These are phyloP conservation scores for Dendrocalamus latiflorus DNA, from an alignment of 202 grass and related monocot genomes.

Conservation along the genomic window DNA sequence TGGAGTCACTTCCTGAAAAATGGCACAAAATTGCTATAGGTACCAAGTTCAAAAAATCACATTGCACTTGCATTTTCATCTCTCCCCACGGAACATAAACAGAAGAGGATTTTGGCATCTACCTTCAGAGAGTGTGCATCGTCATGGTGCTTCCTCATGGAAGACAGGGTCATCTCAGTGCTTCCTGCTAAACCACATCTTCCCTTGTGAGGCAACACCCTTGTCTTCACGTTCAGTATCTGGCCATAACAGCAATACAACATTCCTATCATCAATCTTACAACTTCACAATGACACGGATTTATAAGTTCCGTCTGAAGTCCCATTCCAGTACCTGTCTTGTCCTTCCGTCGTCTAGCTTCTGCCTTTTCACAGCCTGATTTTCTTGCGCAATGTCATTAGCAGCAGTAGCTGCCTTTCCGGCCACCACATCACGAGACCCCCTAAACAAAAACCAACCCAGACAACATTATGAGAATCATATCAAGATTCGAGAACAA, in stretches of 20 bases:
- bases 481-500: too few relatives aligned
- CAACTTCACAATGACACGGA: background rate
- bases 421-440: too few relatives aligned
- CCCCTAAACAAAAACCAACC: too few relatives aligned
- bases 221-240: conserved; percentile 79
- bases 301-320: background rate
- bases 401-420: too few relatives aligned
- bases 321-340: conserved; percentile 61
- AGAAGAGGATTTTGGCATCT: conserved; percentile 6
- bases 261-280: background rate
- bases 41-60: too few relatives aligned
- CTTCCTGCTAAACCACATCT: conserved; percentile 32
- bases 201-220: conserved; percentile 68
- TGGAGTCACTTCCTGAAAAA: too few relatives aligned
- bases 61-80: too few relatives aligned
- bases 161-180: conserved; percentile 31
- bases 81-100: too few relatives aligned
- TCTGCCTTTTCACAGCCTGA: conserved; percentile 94
- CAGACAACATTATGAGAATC: too few relatives aligned
- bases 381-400: too few relatives aligned
- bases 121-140: conserved; percentile 45
- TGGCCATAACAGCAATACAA: conserved; percentile 21
- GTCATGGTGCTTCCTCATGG: conserved; percentile 29
- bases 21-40: too few relatives aligned
- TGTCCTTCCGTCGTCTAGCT: conserved; percentile 62